Percentiles rank a stretch among this genome's conserved stretches.
These are phyloP conservation scores for Trichoderma oligosporum DNA, from an alignment of 2,329 filamentous ascomycete species.

Conservation along the genomic window DNA sequence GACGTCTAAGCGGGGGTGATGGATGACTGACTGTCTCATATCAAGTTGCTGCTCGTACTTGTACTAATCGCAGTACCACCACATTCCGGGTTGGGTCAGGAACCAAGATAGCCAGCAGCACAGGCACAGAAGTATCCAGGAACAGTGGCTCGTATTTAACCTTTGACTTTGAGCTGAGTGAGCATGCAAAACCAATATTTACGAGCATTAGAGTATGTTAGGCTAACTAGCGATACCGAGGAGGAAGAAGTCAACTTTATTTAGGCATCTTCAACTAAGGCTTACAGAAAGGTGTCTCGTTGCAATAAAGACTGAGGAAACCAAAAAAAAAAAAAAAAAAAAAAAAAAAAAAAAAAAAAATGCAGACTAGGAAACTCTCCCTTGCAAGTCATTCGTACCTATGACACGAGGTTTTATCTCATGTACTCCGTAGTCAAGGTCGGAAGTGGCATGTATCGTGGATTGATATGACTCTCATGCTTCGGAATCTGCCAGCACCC, in stretches of 20 bases:
- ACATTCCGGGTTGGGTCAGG: conserved; percentile 1
- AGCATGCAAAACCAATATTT: conserved; percentile 12
- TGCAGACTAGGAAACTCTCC: too few species aligned
- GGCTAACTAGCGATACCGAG: conserved; percentile 12
- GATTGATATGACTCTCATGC: background rate
- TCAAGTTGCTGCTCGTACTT: background rate
- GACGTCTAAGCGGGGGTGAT: background rate
- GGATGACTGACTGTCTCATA: background rate
- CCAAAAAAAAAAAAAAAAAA: background rate
- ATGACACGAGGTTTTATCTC: too few species aligned
- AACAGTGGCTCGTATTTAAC: conserved; percentile 15
- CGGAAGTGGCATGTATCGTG: too few species aligned
- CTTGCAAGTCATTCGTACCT: too few species aligned
- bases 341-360: too few species aligned
- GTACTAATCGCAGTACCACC: background rate
- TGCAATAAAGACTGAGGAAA: background rate
- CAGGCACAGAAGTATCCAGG: conserved; percentile 10
- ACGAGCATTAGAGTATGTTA: conserved; percentile 15
- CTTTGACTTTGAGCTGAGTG: conserved; percentile 8
- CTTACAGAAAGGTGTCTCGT: conserved; percentile 5
- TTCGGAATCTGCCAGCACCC: conserved; percentile 9
- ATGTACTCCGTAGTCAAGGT: too few species aligned
- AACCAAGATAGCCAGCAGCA: conserved; percentile 8
- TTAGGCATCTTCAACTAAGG: conserved; percentile 8
- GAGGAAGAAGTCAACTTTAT: background rate